phyloP scores from a whole-genome alignment of 2,329 filamentous ascomycete genomes.

The Fusarium sp. region DNA sequence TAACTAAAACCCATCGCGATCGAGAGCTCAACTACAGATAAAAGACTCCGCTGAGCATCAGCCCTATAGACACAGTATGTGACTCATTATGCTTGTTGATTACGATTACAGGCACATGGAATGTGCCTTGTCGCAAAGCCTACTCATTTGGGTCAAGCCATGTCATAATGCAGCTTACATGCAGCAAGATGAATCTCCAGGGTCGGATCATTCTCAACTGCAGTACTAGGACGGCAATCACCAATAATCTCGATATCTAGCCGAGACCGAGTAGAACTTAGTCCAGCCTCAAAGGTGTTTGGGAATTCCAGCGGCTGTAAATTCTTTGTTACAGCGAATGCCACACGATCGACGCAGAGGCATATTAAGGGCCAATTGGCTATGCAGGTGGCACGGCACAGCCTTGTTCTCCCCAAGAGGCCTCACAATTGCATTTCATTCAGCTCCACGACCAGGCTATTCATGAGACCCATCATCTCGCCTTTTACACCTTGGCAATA shows the following conservation, averaged over 20 bases:
- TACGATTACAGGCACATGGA: too few species aligned
- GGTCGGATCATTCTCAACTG: too few species aligned
- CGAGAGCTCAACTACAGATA: background rate
- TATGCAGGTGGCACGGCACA: background rate
- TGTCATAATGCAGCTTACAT: too few species aligned
- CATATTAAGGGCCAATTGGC: background rate
- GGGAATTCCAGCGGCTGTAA: too few species aligned
- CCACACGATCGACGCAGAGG: accelerated
- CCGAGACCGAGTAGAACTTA: too few species aligned
- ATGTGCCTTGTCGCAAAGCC: too few species aligned
- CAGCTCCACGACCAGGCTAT: accelerated
- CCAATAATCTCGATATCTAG: too few species aligned
- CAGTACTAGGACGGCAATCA: too few species aligned
- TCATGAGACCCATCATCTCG: accelerated
- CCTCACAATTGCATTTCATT: background rate
- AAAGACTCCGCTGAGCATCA: background rate
- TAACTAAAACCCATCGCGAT: background rate
- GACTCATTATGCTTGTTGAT: background rate
- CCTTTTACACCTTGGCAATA: background rate
- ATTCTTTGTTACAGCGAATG: accelerated
- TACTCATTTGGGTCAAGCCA: too few species aligned
- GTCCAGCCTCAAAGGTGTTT: too few species aligned
- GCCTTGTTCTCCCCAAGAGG: background rate
- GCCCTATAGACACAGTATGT: accelerated
- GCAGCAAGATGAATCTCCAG: too few species aligned